A percentile compares a stretch with the other conserved stretches of the same genome.
Conservation (phyloP, 2,329 filamentous ascomycete genomes). For the Colletotrichum sansevieriae region DNA sequence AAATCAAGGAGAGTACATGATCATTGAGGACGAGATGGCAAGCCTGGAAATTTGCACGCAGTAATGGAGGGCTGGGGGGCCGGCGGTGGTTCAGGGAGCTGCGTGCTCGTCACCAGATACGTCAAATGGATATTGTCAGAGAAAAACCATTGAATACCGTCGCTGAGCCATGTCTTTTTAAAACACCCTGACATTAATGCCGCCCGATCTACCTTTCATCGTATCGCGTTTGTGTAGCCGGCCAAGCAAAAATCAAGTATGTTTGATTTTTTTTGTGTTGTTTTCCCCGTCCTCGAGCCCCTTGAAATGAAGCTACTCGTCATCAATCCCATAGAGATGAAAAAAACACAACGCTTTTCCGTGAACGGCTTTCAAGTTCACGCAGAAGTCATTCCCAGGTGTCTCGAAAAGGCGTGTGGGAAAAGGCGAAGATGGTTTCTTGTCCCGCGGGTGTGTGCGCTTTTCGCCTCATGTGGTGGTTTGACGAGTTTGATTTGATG, state of each 20-base stretch:
- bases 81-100: background rate
- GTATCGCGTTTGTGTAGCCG: slow-evolving; percentile 42
- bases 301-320: slow-evolving; percentile 38
- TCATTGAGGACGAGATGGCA: background rate
- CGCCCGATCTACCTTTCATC: slow-evolving; percentile 41
- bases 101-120: slow-evolving; percentile 7
- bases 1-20: background rate
- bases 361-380: slow-evolving; percentile 28
- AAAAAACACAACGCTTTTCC: slow-evolving; percentile 24
- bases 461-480: slow-evolving; percentile 45
- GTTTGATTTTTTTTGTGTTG: slow-evolving; percentile 38
- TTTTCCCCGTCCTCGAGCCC: slow-evolving; percentile 39
- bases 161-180: slow-evolving; percentile 41
- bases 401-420: slow-evolving; percentile 44
- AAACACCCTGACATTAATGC: slow-evolving; percentile 41
- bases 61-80: background rate
- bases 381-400: slow-evolving; percentile 41
- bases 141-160: slow-evolving; percentile 42
- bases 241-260: slow-evolving; percentile 41
- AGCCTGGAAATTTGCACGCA: slow-evolving; percentile 4
- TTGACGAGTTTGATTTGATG: slow-evolving; percentile 67
- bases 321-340: slow-evolving; percentile 27
- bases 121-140: slow-evolving; percentile 19
- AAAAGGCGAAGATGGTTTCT: slow-evolving; percentile 42
- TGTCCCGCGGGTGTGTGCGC: slow-evolving; percentile 40